These are phyloP conservation scores for Jatropha curcas DNA, from an alignment of 345 rosid species.

Conservation along the genomic window DNA sequence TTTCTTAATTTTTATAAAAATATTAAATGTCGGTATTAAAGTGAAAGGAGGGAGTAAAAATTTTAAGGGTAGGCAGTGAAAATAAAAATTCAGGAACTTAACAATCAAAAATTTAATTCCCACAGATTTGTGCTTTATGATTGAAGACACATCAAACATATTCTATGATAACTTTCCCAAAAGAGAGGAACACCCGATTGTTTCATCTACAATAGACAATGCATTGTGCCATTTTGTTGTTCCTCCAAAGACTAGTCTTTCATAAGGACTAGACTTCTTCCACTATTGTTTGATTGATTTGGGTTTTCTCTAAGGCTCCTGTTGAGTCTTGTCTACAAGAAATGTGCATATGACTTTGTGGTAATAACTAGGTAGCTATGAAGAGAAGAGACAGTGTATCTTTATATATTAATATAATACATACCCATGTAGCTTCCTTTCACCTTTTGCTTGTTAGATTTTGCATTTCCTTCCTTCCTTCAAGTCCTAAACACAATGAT, in stretches of 20 bases:
- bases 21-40: too few species aligned
- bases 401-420: too few species aligned
- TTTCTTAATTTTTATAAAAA: too few species aligned
- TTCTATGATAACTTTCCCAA: neutral
- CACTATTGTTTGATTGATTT: conserved; percentile 29
- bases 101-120: too few species aligned
- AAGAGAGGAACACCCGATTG: neutral
- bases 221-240: neutral
- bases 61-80: too few species aligned
- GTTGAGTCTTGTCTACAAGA: conserved; percentile 24
- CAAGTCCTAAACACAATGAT: neutral
- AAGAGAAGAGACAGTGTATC: neutral
- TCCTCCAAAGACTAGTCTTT: conserved; percentile 11
- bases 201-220: neutral
- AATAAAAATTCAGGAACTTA: too few species aligned
- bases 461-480: too few species aligned
- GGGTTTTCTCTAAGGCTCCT: neutral
- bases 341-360: conserved; percentile 16
- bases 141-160: too few species aligned
- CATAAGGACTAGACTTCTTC: neutral
- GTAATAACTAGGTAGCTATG: neutral
- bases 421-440: conserved; percentile 26
- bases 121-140: too few species aligned
- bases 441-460: neutral
- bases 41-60: too few species aligned